phyloP scores from a whole-genome alignment of 1,284 basidiomycete genomes.

The Anthracocystis panici-leucophaei region DNA sequence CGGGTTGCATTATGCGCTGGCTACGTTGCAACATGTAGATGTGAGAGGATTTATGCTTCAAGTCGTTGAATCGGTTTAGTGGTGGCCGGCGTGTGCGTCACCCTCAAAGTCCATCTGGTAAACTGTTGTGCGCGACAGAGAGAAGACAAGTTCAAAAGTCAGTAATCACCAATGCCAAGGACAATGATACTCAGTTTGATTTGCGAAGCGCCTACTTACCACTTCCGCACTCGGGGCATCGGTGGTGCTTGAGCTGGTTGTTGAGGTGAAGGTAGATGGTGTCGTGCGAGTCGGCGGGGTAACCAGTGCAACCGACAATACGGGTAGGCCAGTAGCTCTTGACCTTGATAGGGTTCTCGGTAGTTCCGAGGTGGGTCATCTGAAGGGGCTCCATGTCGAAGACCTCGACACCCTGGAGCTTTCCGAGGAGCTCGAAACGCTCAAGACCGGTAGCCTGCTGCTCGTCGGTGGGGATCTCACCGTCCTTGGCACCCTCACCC shows the following conservation, averaged over 20 bases:
- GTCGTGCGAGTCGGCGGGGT: constrained; percentile 68
- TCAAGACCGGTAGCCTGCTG: constrained; percentile 96
- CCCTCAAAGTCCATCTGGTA: constrained; percentile 62
- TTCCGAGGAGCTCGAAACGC: constrained; percentile 90
- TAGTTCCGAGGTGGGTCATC: constrained; percentile 86
- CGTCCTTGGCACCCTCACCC: constrained; percentile 80
- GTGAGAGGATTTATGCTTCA: background rate
- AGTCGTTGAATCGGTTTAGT: constrained; percentile 35
- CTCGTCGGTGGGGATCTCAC: constrained; percentile 84
- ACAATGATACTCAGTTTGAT: too few relatives aligned
- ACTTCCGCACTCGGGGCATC: constrained; percentile 68
- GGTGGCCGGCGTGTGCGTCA: constrained; percentile 52
- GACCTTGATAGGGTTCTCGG: constrained; percentile 87
- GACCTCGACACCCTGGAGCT: constrained; percentile 86
- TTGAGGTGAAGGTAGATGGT: constrained; percentile 66
- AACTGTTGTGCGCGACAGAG: constrained; percentile 32
- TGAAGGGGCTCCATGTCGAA: constrained; percentile 91
- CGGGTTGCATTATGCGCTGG: constrained; percentile 31
- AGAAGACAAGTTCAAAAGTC: background rate
- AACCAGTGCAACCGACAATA: constrained; percentile 67
- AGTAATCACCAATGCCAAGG: background rate
- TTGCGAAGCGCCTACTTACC: constrained; percentile 49
- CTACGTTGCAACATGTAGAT: constrained; percentile 17
- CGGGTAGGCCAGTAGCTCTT: constrained; percentile 75
- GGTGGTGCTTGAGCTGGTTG: constrained; percentile 58